A percentile compares a stretch with the other conserved stretches of the same genome.
phyloP scores from a whole-genome alignment of 2,329 filamentous ascomycete species.

The Coniochaeta pulveracea region DNA sequence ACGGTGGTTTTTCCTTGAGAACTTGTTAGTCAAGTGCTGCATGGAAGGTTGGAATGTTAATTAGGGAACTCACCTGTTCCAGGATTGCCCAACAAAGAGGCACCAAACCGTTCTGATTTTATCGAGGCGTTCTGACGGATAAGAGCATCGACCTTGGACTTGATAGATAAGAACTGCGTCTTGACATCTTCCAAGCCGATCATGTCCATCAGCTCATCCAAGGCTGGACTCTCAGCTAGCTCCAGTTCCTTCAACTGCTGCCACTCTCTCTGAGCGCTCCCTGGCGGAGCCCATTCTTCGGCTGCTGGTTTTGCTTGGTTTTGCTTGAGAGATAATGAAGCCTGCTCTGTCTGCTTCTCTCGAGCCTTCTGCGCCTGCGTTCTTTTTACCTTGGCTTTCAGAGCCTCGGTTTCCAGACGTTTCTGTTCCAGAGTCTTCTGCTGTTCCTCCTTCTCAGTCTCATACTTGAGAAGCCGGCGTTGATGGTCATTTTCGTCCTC shows the following conservation, averaged over 20 bases:
- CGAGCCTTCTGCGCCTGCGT: slow-evolving; percentile 9
- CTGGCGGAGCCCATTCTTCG: neutral
- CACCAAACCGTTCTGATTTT: slow-evolving; percentile 47
- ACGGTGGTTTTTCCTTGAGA: slow-evolving; percentile 59
- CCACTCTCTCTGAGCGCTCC: slow-evolving; percentile 44
- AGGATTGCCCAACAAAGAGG: slow-evolving; percentile 58
- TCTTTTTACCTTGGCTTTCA: slow-evolving; percentile 21
- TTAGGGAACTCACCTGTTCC: slow-evolving; percentile 46
- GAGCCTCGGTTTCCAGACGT: slow-evolving; percentile 28
- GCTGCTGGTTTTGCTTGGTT: neutral
- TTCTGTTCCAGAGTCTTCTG: slow-evolving; percentile 32
- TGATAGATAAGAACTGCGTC: slow-evolving; percentile 47
- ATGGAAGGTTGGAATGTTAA: neutral
- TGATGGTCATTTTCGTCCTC: slow-evolving; percentile 43
- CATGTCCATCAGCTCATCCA: slow-evolving; percentile 59
- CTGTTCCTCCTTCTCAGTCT: slow-evolving; percentile 30
- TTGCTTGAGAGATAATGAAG: slow-evolving; percentile 3
- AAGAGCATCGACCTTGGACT: slow-evolving; percentile 48
- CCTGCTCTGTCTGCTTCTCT: slow-evolving; percentile 6
- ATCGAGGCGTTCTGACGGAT: slow-evolving; percentile 46
- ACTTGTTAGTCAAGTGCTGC: neutral
- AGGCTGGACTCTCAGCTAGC: slow-evolving; percentile 32
- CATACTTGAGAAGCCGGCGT: slow-evolving; percentile 28
- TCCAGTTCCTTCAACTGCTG: slow-evolving; percentile 43
- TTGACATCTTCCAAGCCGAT: slow-evolving; percentile 64